These are phyloP conservation scores for Nannizziopsis barbatae DNA, from an alignment of 2,329 filamentous ascomycete species.

Conservation along the genomic window DNA sequence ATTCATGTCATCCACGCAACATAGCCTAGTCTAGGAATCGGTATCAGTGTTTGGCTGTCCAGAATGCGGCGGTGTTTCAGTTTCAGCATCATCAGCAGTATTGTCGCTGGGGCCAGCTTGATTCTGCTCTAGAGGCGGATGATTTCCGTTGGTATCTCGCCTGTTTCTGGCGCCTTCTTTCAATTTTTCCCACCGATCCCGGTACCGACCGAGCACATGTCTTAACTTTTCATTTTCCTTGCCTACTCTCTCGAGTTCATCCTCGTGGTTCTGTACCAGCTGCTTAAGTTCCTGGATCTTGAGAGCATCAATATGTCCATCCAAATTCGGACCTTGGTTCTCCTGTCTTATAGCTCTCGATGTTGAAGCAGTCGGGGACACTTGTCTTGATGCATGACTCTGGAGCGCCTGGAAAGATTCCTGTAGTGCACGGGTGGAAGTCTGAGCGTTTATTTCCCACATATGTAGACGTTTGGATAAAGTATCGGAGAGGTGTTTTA, in stretches of 20 bases:
- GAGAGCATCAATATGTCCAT: constrained; percentile 32
- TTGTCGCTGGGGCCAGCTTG: not conserved
- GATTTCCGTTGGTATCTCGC: constrained; percentile 21
- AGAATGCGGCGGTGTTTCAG: not conserved
- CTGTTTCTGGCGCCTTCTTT: constrained; percentile 51
- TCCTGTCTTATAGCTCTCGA: constrained; percentile 10
- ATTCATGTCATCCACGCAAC: not conserved
- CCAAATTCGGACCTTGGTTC: constrained; percentile 22
- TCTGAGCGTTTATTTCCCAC: constrained; percentile 87
- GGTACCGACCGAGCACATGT: constrained; percentile 45
- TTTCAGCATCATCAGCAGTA: not conserved
- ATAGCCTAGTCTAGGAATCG: not conserved
- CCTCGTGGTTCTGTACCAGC: constrained; percentile 46
- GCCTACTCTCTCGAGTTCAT: constrained; percentile 53
- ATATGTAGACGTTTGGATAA: constrained; percentile 78
- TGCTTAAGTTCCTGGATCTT: constrained; percentile 58
- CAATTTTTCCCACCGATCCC: constrained; percentile 57
- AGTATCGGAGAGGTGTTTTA: constrained; percentile 77
- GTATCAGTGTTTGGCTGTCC: not conserved
- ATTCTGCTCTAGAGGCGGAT: constrained; percentile 1
- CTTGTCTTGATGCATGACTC: constrained; percentile 27
- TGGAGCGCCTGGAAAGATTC: constrained; percentile 57
- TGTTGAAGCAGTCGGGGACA: constrained; percentile 24
- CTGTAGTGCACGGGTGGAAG: constrained; percentile 70
- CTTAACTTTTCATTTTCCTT: constrained; percentile 51